A percentile compares a stretch with the other conserved stretches of the same genome.
phyloP scores from a whole-genome alignment of 805 yeast genomes.

The Vanderwaltozyma polyspora region DNA sequence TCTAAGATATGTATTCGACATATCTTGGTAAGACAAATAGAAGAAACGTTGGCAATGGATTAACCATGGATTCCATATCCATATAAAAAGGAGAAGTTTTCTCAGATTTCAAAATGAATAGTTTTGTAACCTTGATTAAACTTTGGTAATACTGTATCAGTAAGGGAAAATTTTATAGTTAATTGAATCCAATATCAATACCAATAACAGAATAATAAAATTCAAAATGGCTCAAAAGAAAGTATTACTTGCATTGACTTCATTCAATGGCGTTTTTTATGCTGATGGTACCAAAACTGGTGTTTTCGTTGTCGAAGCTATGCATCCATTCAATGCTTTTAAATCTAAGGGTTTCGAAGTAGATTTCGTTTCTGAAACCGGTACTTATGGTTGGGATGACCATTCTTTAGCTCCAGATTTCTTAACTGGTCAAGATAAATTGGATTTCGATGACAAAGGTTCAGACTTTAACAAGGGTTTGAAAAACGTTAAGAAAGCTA shows the following conservation, averaged over 20 bases:
- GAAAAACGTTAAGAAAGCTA: conserved; percentile 34
- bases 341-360: conserved; percentile 40
- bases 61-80: too few species aligned
- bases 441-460: conserved; percentile 28
- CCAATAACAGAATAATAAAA: background rate
- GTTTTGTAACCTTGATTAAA: too few species aligned
- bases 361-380: conserved; percentile 48
- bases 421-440: conserved; percentile 35
- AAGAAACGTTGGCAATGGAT: too few species aligned
- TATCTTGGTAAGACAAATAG: too few species aligned
- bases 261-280: conserved; percentile 38
- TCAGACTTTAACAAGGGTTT: conserved; percentile 33
- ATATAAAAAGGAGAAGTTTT: too few species aligned
- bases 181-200: too few species aligned
- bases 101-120: too few species aligned
- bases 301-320: conserved; percentile 44
- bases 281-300: conserved; percentile 53
- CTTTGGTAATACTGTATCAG: too few species aligned
- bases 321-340: conserved; percentile 46
- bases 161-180: too few species aligned
- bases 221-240: conserved; percentile 10
- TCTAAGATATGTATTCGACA: too few species aligned
- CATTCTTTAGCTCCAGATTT: conserved; percentile 37
- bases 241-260: conserved; percentile 36
- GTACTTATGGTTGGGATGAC: conserved; percentile 46